Conservation (phyloP, 2,329 filamentous ascomycete genomes). For the Bertia moriformis region DNA sequence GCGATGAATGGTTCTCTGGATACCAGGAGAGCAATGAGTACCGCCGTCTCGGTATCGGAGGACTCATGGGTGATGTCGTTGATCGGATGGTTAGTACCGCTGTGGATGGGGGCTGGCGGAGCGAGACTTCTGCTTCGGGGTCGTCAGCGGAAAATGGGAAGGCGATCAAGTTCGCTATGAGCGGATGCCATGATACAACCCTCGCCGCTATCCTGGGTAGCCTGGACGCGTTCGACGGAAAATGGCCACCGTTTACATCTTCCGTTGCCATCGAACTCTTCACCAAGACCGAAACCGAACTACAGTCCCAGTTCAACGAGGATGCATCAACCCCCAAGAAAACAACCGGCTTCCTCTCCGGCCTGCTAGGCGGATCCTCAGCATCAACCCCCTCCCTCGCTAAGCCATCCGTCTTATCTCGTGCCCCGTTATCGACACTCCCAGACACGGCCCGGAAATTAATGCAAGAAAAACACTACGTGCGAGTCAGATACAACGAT, state of each 20-base stretch:
- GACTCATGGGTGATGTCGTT: conserved; percentile 70
- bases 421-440: background rate
- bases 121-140: background rate
- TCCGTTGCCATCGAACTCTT: conserved; percentile 3
- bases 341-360: background rate
- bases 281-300: background rate
- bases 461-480: conserved; percentile 1
- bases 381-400: background rate
- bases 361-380: background rate
- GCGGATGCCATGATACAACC: conserved; percentile 3
- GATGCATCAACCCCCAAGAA: background rate
- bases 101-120: conserved; percentile 8
- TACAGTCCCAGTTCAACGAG: background rate
- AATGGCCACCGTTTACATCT: conserved; percentile 3
- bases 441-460: background rate
- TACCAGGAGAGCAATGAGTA: conserved; percentile 78
- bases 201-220: conserved; percentile 2
- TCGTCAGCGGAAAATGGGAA: background rate
- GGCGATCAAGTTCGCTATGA: conserved; percentile 1
- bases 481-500: conserved; percentile 1
- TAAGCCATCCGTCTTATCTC: background rate
- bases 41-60: conserved; percentile 75
- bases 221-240: background rate
- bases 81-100: conserved; percentile 56
- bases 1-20: conserved; percentile 87